phyloP scores from a whole-genome alignment of 2,329 filamentous ascomycete species.

The Colletotrichum euphorbiae region DNA sequence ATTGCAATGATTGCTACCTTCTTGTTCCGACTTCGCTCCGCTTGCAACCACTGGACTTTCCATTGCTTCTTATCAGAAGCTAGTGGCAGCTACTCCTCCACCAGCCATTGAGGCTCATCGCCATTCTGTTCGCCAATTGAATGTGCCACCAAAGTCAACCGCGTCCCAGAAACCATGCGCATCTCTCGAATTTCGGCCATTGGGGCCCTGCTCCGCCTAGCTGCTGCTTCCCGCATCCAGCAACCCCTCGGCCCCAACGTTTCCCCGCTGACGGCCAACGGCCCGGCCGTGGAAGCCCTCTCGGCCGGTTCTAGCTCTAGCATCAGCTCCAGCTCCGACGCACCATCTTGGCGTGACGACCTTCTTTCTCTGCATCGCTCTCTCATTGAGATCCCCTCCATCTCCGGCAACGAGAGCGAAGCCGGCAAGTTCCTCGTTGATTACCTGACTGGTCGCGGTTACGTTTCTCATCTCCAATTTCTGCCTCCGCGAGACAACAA shows the following conservation, averaged over 20 bases:
- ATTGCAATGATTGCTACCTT: background rate
- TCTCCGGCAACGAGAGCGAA: slow-evolving; percentile 74
- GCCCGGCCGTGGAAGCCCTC: background rate
- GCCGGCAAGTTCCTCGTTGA: slow-evolving; percentile 76
- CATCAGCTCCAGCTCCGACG: background rate
- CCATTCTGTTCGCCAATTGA: slow-evolving; percentile 7
- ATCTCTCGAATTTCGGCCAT: slow-evolving; percentile 18
- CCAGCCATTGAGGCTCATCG: slow-evolving; percentile 9
- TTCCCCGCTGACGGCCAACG: slow-evolving; percentile 18
- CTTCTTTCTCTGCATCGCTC: slow-evolving; percentile 80
- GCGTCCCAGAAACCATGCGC: slow-evolving; percentile 18
- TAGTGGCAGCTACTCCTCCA: background rate
- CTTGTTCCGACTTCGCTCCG: slow-evolving; percentile 36
- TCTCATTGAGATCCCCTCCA: slow-evolving; percentile 79
- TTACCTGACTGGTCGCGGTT: slow-evolving; percentile 68
- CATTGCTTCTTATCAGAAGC: background rate
- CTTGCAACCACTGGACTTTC: slow-evolving; percentile 21
- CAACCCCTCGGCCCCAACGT: slow-evolving; percentile 27
- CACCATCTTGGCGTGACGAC: slow-evolving; percentile 56
- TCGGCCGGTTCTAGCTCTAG: background rate
- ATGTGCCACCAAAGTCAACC: background rate
- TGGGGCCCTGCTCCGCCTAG: slow-evolving; percentile 28
- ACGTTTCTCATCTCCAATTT: slow-evolving; percentile 56
- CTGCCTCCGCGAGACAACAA: slow-evolving; percentile 51
- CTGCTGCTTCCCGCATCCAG: slow-evolving; percentile 28